phyloP scores from a whole-genome alignment of 345 rosid species.

The Aethionema arabicum region DNA sequence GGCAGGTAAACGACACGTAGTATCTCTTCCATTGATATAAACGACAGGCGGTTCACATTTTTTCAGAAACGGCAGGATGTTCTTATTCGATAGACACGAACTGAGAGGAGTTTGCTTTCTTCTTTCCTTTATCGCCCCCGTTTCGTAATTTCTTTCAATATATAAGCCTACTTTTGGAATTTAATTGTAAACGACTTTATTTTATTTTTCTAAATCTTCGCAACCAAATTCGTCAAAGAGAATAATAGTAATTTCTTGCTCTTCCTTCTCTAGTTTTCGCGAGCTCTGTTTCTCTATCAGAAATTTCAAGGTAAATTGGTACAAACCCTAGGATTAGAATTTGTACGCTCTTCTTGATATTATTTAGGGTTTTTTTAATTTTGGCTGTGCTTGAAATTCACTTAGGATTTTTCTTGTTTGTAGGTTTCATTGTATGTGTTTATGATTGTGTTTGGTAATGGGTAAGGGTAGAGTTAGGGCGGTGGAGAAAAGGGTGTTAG shows the following conservation, averaged over 20 bases:
- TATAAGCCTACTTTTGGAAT: conserved; percentile 31
- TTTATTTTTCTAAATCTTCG: conserved; percentile 7
- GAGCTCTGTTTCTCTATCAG: conserved; percentile 28
- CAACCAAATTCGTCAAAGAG: conserved; percentile 14
- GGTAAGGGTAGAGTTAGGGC: conserved; percentile 92
- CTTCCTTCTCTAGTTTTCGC: conserved; percentile 25
- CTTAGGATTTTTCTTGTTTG: conserved; percentile 4
- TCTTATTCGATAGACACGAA: neutral
- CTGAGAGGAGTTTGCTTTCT: neutral
- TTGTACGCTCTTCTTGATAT: neutral
- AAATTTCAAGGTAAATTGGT: conserved; percentile 41
- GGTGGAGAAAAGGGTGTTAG: conserved; percentile 64
- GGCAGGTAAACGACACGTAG: neutral
- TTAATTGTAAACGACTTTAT: conserved; percentile 23
- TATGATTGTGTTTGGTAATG: conserved; percentile 48
- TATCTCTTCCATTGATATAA: neutral
- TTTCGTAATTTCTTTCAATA: conserved; percentile 26
- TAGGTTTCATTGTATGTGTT: conserved; percentile 39
- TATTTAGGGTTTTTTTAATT: conserved; percentile 20
- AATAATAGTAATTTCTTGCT: conserved; percentile 15
- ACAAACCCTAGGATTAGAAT: conserved; percentile 50
- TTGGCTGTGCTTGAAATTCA: neutral
- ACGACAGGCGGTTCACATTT: conserved; percentile 4
- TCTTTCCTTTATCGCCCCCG: conserved; percentile 11
- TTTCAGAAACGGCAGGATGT: conserved; percentile 4